Conservation (phyloP, 129 eudicot genomes). For the Oenanthe sinensis region DNA sequence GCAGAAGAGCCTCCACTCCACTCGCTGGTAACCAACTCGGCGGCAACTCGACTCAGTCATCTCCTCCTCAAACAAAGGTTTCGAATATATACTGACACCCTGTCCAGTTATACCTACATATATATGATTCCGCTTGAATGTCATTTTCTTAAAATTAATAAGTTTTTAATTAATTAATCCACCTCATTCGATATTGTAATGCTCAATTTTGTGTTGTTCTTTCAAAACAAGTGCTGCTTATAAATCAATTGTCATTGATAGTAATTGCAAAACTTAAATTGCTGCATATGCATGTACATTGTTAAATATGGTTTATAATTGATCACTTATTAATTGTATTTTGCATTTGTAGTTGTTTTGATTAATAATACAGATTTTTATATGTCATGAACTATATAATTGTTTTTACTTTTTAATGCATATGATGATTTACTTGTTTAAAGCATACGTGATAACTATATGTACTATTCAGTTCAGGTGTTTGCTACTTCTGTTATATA, state of each 20-base stretch:
- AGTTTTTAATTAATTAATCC: background rate
- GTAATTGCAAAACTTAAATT: background rate
- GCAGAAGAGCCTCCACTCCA: background rate
- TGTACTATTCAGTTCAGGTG: background rate
- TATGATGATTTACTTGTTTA: no score
- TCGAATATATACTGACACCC: background rate
- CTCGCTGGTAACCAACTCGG: background rate
- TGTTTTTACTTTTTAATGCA: no score
- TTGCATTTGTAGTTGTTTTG: background rate
- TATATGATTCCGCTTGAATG: background rate
- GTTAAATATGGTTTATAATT: background rate
- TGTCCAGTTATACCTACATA: background rate
- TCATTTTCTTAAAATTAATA: no score
- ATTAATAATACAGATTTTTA: no score
- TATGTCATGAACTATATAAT: no score
- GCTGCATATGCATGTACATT: background rate
- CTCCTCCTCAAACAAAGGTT: background rate
- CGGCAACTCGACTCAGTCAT: background rate
- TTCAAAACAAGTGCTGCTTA: no score
- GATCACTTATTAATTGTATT: no score
- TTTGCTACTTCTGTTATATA: constrained; percentile 5
- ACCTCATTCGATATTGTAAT: background rate
- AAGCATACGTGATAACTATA: background rate
- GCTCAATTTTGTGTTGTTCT: background rate
- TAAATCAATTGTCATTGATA: background rate